Conservation (phyloP, 768 basidiomycete species). For the Suillus paluster region DNA sequence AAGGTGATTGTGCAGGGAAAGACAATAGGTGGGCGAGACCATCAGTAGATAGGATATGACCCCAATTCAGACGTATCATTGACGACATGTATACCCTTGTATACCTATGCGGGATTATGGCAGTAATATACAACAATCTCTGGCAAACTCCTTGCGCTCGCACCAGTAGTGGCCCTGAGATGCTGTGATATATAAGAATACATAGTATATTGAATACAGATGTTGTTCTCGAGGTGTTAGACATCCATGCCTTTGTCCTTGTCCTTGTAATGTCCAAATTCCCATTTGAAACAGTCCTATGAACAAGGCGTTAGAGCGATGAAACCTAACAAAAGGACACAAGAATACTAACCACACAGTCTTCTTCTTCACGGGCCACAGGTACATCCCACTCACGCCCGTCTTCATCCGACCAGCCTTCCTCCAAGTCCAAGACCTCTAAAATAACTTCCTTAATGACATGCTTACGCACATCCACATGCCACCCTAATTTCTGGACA, state of each 20-base stretch:
- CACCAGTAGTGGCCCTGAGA: too few relatives aligned
- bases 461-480: conserved; percentile 58
- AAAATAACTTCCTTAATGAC: conserved; percentile 58
- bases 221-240: neutral
- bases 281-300: conserved; percentile 82
- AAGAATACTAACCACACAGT: conserved; percentile 59
- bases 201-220: conserved; percentile 7
- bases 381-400: conserved; percentile 56
- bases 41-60: conserved; percentile 12
- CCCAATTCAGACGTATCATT: neutral
- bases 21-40: conserved; percentile 70
- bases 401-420: conserved; percentile 42
- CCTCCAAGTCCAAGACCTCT: conserved; percentile 53
- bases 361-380: conserved; percentile 57
- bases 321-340: neutral
- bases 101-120: neutral
- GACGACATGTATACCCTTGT: neutral
- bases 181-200: conserved; percentile 2
- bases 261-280: conserved; percentile 58
- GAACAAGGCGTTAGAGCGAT: conserved; percentile 8
- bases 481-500: conserved; percentile 64
- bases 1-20: conserved; percentile 85
- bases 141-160: neutral
- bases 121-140: neutral
- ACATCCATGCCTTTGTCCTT: conserved; percentile 25